Base-by-base conservation (phyloP, 2,329 filamentous ascomycete species). In the Alternaria arborescens region DNA sequence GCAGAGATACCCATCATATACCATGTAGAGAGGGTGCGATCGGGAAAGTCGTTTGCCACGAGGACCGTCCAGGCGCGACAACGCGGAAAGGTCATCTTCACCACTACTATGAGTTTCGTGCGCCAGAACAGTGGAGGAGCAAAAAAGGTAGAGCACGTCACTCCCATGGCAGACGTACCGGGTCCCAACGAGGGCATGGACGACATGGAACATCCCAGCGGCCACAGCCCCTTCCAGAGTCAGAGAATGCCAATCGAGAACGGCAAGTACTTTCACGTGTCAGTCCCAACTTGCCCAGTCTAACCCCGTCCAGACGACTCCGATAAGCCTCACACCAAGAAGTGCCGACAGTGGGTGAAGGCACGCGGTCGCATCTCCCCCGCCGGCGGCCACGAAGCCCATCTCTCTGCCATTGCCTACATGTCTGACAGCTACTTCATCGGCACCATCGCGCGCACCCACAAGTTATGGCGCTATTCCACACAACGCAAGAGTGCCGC, bases 51-150 rank as follows among this genome's bases (percentile, higher is more conserved):
- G 52, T 99, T 94, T 78, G 90, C 92, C 55, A 98, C 95, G 38
- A 86, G 95, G 55, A 98, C 94, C 1, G 95, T 99, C n/a, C 94
- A 98, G 80, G 95, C 95, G 32, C 86, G 93, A 28, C 95, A 99
- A 82, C 85, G 89, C 41, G 95, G 94, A 10, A 88, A 88, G 61
- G 91, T 91, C 74, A 98, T 99, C 80, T 98, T 98, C 81, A 98
- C 94, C 18, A 95, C 93, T 2, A 99, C 94, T 6, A 88, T 97
- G 80, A 95, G 91, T 65, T 98, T 99, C 77, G 90, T 91, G 74
- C 85, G 87, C 18, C 88, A 90, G 71, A 85, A 83, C 62, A 86
- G 84, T 64, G 86, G 84, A 52, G 85, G 86, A 3, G 81, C 83
- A 70, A 79, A 84, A 67, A 80, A 76, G 42, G 84, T 95, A 4